Base-by-base conservation (phyloP, 108 stramenopile genomes). In the Parmales sp. region DNA sequence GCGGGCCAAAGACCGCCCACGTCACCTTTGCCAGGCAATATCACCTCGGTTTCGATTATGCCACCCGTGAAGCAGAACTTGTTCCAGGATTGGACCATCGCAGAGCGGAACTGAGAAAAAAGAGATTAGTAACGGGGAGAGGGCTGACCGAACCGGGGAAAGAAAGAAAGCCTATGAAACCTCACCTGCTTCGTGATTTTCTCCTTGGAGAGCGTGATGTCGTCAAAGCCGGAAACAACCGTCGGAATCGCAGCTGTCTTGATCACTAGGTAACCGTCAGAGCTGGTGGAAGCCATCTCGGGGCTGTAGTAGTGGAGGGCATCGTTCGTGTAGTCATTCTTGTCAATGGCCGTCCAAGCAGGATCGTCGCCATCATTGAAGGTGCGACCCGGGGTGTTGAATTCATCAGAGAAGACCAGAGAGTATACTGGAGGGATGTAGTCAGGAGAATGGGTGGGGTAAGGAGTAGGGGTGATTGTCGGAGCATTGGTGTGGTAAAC, bases 41-140 rank as follows among this genome's bases (percentile, higher is more conserved):
- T 43, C 2, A 91, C 90, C 68, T 86, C 75, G 18, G 94, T 85
- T 71, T 96, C 95, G 45, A 96, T 69, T 38, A 95, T 81, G 22
- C 97, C 97, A 18, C 97, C 97, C 0, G 94, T 93, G 71, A 96
- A 96, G 73, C 97, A 98, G 74, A 98, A 98, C 67, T 98, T 98
- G 74, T 98, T 91, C 97, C 97, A 98, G 6, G 79, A 72, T 69
- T 94, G 95, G 37, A 98, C 6, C 95, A 98, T 97, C 38, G 88
- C 98, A 45, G 87, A 88, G 37, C 66, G 65, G 50, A 11, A 51
- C n/a, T n/a, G n/a, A n/a, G n/a, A n/a, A n/a, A n/a, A n/a, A n/a
- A n/a, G n/a, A n/a, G n/a, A n/a, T n/a, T n/a, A n/a, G n/a, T n/a
- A n/a, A n/a, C n/a, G n/a, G n/a, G n/a, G n/a, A n/a, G n/a, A n/a